A percentile compares a stretch with the other conserved stretches of the same genome.
Evolutionary conservation across 1,284 basidiomycete species (phyloP).

Genomic region (Ustilago nuda): DNA sequence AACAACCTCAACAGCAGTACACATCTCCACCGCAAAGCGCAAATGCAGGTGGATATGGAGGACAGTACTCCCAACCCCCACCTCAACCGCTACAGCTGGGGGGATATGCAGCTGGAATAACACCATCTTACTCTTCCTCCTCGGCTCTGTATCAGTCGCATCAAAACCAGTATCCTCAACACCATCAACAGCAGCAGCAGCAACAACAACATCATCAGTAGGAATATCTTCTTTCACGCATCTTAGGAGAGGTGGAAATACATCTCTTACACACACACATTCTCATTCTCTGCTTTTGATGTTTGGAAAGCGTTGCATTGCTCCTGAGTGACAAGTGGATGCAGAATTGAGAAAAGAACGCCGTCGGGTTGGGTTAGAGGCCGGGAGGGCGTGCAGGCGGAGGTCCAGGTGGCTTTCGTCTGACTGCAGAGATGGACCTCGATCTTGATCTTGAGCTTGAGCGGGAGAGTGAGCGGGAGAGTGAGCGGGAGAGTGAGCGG

Average conservation of each 20-base stretch:
- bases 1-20: neutral
- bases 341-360: neutral
- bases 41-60: neutral
- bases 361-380: constrained; percentile 8
- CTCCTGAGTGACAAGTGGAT: neutral
- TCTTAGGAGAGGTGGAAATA: neutral
- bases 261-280: no score
- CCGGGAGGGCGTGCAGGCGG: constrained; percentile 44
- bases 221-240: neutral
- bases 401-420: constrained; percentile 30
- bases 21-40: neutral
- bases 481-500: constrained; percentile 11
- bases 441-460: neutral
- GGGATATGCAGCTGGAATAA: neutral
- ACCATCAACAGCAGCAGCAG: constrained; percentile 10
- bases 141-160: constrained; percentile 7
- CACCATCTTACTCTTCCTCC: neutral
- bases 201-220: constrained; percentile 26
- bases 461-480: neutral
- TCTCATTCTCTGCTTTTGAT: no score
- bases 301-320: no score
- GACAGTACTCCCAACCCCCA: neutral
- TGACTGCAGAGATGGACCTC: constrained; percentile 16
- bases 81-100: neutral
- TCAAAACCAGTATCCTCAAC: constrained; percentile 17